Evolutionary conservation across 306 rosid species (phyloP), one percentile per base, ranked within the genome.

Genomic region (Fagus crenata): DNA sequence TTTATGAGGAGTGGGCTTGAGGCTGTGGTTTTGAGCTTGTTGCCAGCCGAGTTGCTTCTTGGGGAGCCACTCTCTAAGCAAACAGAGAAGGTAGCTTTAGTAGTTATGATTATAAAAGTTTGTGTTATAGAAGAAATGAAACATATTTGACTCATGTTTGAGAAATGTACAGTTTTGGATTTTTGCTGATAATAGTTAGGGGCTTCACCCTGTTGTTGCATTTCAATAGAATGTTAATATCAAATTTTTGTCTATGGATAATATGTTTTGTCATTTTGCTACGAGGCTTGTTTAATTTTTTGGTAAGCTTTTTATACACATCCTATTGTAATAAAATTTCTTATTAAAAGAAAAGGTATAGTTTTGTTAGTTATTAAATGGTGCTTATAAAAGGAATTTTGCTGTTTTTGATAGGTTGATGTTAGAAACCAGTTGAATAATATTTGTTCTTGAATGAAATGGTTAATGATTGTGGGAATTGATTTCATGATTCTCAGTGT

Each of bases 31-130:
- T 71, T 89, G 80, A 92, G 84, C 81, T 82, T 92, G 87, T 86
- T 91, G 56, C 97, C 98, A 3, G 90, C 93, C 3, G 97, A 95
- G 84, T 81, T 95, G 81, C 96, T 95, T 89, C 87, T 95, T 76
- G 98, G 91, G 53, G 87, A 84, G 39, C 98, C 97, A 6, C 87
- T 95, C 69, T 92, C 98, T 4, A 84, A 82, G 42, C 90, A 81
- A 86, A 92, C 98, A 6, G 92, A 95, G 81, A 95, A 95, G 97
- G 98, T 95, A 78, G 54, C 58, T 59, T 78, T 9, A 51, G 9
- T n/a, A 71, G 32, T 75, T 40, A 67, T 2, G 68, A 51, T 81
- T 54, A 75, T 54, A 8, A 15, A 51, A 55, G 14, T 63, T 31
- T 59, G 6, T n/a, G 53, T 56, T 74, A n/a, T 15, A 28, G 61